Conservation (phyloP, 2,329 filamentous ascomycete genomes). For the Trichoderma simmonsii region DNA sequence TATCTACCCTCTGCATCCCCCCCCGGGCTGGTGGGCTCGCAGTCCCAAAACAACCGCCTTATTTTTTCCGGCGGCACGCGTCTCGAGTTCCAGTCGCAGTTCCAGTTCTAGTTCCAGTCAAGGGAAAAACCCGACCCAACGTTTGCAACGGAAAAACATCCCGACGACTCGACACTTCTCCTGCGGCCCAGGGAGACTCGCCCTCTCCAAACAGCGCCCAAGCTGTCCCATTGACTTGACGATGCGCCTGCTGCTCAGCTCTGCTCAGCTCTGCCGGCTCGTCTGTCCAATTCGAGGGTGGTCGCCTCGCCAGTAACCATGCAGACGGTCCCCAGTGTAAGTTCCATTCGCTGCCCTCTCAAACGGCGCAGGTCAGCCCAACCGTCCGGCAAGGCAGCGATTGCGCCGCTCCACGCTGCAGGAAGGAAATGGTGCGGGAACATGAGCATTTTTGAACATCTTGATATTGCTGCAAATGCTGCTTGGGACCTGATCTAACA, state of each 20-base stretch:
- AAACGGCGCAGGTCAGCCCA: slow-evolving; percentile 7
- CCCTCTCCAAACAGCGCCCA: slow-evolving; percentile 7
- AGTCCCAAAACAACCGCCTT: slow-evolving; percentile 14
- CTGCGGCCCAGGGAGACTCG: background rate
- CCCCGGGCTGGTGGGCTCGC: slow-evolving; percentile 13
- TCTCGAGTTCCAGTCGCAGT: background rate
- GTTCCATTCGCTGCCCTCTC: slow-evolving; percentile 27
- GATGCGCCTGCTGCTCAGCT: slow-evolving; percentile 28
- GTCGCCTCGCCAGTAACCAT: slow-evolving; percentile 43
- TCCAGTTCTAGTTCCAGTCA: background rate
- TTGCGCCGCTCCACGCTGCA: background rate
- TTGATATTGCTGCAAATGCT: background rate
- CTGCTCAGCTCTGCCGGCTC: slow-evolving; percentile 26
- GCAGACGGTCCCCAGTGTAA: slow-evolving; percentile 53
- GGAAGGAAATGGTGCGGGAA: background rate
- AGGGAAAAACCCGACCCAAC: background rate
- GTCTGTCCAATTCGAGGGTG: slow-evolving; percentile 29
- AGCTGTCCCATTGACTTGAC: slow-evolving; percentile 22
- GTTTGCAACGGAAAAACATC: background rate
- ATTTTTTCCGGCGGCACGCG: background rate
- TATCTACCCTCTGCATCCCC: slow-evolving; percentile 7
- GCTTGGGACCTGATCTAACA: slow-evolving; percentile 1
- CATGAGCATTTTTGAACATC: background rate
- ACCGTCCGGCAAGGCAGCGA: slow-evolving; percentile 5
- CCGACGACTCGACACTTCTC: background rate